Base-by-base conservation (phyloP, 768 basidiomycete genomes). In the Rhodotorula sphaerocarpa region DNA sequence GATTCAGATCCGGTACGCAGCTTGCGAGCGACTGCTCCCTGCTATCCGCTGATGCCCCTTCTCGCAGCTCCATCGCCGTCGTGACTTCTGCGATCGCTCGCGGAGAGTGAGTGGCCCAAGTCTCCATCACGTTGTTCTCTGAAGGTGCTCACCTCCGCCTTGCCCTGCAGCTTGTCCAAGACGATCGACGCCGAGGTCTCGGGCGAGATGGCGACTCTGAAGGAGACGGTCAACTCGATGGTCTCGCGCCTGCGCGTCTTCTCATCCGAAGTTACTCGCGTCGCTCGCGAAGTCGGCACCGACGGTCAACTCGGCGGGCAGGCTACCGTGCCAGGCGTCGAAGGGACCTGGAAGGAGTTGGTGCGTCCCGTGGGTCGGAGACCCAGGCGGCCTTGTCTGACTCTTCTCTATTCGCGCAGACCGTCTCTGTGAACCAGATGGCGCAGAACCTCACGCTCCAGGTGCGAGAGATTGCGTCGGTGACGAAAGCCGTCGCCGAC, bases 401-500 rank as follows among this genome's bases (percentile, higher is more conserved):
- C 42, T 9, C 69, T 66, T 66, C 30, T 15, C 46, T 5, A 21
- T 18, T 5, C 46, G 25, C 7, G n/a, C n/a, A 52, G 36, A 36
- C 51, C 51, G 51, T 25, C 30, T 45, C 43, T 14, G 72, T 77
- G 48, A 78, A 78, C 69, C 34, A 59, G 30, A 78, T 78, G 77
- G 76, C 73, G 9, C 27, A 59, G 23, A 78, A 78, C 59, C 63
- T 78, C 39, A 76, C 76, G 9, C 77, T 67, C 5, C 75, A 77
- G 72, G 76, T 77, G 45, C 74, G 76, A 66, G 72, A 72, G 30
- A 66, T 76, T 27, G 75, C 75, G 10, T 81, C 82, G 39, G 88
- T 90, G 55, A 90, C 88, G 3, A 90, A 87, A 7, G 88, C 88
- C 21, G 90, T 95, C 61, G 91, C 91, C 25, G 82, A 83, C 47